Percentiles rank a stretch among this genome's conserved stretches.
phyloP scores from a whole-genome alignment of 148 eudicot species.

The Silene uniflora region DNA sequence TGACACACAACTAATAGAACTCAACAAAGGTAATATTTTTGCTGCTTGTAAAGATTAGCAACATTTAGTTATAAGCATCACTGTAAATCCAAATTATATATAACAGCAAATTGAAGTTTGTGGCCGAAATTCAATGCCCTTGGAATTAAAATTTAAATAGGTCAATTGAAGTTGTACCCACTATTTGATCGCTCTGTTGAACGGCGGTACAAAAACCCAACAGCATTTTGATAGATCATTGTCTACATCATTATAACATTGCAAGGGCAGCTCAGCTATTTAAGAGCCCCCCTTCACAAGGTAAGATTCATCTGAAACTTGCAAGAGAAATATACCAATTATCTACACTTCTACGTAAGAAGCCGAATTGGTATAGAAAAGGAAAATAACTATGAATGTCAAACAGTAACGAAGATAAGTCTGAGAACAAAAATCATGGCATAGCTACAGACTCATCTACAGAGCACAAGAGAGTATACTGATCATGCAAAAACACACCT shows the following conservation, averaged over 20 bases:
- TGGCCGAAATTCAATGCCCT: neutral
- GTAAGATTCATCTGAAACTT: neutral
- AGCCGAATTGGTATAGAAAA: neutral
- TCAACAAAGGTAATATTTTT: neutral
- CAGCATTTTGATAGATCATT: neutral
- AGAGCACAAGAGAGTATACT: neutral
- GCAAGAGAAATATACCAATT: neutral
- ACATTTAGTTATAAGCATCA: neutral
- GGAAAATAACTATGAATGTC: neutral
- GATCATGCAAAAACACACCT: slow-evolving; percentile 39
- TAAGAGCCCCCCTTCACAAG: neutral
- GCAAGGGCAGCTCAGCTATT: neutral
- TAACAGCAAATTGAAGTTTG: neutral
- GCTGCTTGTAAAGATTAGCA: neutral
- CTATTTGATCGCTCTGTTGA: neutral
- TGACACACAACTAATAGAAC: neutral
- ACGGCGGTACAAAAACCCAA: neutral
- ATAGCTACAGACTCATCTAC: neutral
- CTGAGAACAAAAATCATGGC: neutral
- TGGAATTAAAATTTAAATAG: neutral
- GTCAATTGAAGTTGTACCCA: neutral
- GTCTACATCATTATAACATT: neutral
- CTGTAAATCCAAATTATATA: neutral
- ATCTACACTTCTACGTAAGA: neutral
- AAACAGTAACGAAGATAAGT: neutral